Evolutionary conservation across 305 asterid species (phyloP), one percentile per base, ranked within the genome.

Genomic region (Ruellia speciosa): DNA sequence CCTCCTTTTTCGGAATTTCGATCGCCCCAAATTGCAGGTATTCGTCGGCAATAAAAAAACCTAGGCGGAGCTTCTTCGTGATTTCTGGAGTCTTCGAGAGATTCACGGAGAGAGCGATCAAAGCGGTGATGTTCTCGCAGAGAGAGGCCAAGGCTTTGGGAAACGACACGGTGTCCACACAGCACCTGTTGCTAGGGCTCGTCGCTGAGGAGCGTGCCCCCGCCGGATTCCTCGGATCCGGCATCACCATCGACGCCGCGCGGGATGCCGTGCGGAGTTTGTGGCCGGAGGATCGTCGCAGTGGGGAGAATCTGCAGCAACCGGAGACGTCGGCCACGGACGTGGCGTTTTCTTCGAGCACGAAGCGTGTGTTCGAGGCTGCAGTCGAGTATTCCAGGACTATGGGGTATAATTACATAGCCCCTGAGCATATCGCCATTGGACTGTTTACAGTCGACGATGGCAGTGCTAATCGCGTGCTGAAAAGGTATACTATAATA

Each of bases 381-480:
- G 96, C 95, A 0, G 96, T 84, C 8, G 99, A 88, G 83, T 88
- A 86, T 75, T 92, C 99, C 5, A 84, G 64, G 82, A 78, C 84
- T 14, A 77, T 81, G 90, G 97, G 96, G 47, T 70, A 88, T 59
- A 88, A 88, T 79, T 92, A 73, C 69, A 86, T 92, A 35, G 87
- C 96, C 3, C 99, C 99, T 0, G 99, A 92, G 72, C 99, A 92
- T 72, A 82, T 92, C 35, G 94, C 94, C 7, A 75, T 88, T 48
- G 97, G 99, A 14, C 77, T 92, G 81, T 79, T 92, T 62, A 86
- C 90, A 0, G 96, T 82, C 58, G 96, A 87, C 72, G 97, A 92
- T 78, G 99, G 96, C 50, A 79, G 75, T 66, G 94, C 86, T 20
- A 71, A 58, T 66, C 94, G 88, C 34, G 86, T 88, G 55, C 83